Conservation (phyloP, 2,329 filamentous ascomycete genomes). For the Fusarium temperatum region DNA sequence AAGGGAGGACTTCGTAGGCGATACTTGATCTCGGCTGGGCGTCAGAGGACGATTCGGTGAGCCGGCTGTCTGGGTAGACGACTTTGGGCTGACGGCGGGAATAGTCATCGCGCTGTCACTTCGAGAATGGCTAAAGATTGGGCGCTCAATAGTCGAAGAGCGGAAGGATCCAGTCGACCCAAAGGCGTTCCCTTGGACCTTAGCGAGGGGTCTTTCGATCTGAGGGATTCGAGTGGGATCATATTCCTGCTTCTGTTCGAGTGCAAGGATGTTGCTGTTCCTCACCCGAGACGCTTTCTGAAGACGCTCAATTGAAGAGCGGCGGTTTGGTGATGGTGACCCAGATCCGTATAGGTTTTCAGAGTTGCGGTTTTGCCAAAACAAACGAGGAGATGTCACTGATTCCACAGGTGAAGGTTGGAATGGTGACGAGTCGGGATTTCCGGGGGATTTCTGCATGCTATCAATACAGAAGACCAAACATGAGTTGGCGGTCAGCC, state of each 20-base stretch:
- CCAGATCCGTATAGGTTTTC: conserved; percentile 75
- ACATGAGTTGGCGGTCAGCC: conserved; percentile 1
- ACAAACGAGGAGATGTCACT: conserved; percentile 80
- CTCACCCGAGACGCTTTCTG: conserved; percentile 95
- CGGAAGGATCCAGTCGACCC: conserved; percentile 65
- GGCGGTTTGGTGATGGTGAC: conserved; percentile 77
- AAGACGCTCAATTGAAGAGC: conserved; percentile 93
- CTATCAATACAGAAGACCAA: conserved; percentile 44
- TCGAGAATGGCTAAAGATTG: conserved; percentile 56
- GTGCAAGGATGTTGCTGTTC: conserved; percentile 96
- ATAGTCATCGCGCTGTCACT: conserved; percentile 66
- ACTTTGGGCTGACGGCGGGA: conserved; percentile 65
- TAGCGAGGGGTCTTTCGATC: conserved; percentile 83
- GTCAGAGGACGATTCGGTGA: conserved; percentile 49
- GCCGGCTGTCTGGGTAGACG: conserved; percentile 49
- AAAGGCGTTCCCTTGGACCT: conserved; percentile 77
- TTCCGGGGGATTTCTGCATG: conserved; percentile 71
- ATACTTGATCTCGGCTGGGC: conserved; percentile 76
- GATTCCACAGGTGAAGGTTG: conserved; percentile 80
- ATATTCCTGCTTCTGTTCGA: conserved; percentile 92
- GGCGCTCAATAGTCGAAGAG: conserved; percentile 56
- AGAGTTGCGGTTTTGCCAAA: conserved; percentile 85
- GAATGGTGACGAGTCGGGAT: conserved; percentile 82
- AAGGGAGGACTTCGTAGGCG: conserved; percentile 90
- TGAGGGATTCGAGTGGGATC: conserved; percentile 81